Percentiles rank a stretch among this genome's conserved stretches.
Conservation (phyloP, 345 rosid genomes). For the Pistacia vera region DNA sequence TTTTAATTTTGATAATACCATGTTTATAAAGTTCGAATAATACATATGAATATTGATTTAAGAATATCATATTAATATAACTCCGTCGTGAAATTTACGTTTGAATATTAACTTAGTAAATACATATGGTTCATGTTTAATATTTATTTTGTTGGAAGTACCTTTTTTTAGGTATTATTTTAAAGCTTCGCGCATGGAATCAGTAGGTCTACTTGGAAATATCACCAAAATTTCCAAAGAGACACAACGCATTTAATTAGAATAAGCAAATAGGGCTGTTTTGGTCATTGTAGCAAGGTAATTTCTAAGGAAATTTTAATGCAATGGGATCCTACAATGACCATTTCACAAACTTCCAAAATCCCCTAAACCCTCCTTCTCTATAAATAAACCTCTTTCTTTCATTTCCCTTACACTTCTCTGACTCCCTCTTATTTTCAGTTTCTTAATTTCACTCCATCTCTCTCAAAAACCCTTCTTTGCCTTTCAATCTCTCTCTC, state of each 20-base stretch:
- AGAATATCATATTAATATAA: too few species aligned
- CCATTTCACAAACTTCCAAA: conserved; percentile 20
- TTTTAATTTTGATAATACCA: too few species aligned
- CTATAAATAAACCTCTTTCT: conserved; percentile 25
- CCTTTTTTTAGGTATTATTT: too few species aligned
- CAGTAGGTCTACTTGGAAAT: conserved; percentile 6
- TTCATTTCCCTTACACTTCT: not conserved
- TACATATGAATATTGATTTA: too few species aligned
- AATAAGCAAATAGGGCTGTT: not conserved
- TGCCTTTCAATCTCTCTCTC: not conserved
- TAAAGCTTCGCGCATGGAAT: not conserved
- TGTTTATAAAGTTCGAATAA: too few species aligned
- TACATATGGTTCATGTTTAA: too few species aligned
- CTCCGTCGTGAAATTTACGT: too few species aligned
- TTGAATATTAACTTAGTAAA: too few species aligned
- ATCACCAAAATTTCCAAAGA: not conserved
- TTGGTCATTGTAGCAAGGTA: conserved; percentile 12
- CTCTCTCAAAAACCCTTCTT: not conserved
- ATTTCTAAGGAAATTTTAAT: not conserved
- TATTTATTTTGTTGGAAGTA: too few species aligned
- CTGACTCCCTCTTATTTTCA: not conserved
- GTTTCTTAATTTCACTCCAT: not conserved
- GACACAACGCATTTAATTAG: not conserved
- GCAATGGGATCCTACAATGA: conserved; percentile 6
- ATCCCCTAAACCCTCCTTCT: conserved; percentile 4